phyloP scores from a whole-genome alignment of 2,329 filamentous ascomycete species.

The Fusarium aywerte region DNA sequence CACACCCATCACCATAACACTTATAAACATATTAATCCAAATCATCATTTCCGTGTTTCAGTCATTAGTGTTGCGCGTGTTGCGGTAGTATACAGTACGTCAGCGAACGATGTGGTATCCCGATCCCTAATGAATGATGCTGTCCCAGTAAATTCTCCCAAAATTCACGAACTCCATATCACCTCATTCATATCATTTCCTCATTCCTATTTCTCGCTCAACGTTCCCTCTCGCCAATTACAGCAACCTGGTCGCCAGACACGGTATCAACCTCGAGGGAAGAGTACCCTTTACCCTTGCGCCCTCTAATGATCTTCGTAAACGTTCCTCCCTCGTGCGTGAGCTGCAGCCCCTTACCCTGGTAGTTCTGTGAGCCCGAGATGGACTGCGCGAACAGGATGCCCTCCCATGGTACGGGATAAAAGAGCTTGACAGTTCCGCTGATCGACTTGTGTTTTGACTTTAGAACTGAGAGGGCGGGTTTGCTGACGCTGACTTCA shows the following conservation, averaged over 20 bases:
- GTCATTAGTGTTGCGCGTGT: not conserved
- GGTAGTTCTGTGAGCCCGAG: slow-evolving; percentile 54
- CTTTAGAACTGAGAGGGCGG: slow-evolving; percentile 51
- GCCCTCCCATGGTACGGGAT: slow-evolving; percentile 64
- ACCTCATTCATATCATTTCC: not conserved
- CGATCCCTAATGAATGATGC: slow-evolving; percentile 22
- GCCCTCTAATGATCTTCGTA: slow-evolving; percentile 50
- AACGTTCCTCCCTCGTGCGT: slow-evolving; percentile 48
- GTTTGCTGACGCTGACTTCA: slow-evolving; percentile 5
- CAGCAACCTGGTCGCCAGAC: slow-evolving; percentile 46
- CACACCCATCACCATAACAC: not conserved
- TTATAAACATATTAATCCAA: not conserved
- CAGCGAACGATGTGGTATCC: slow-evolving; percentile 30
- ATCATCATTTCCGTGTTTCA: not conserved
- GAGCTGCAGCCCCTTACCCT: slow-evolving; percentile 58
- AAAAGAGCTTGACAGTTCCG: slow-evolving; percentile 56
- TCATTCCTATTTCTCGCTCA: not conserved
- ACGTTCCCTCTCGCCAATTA: slow-evolving; percentile 40
- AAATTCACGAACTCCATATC: slow-evolving; percentile 17
- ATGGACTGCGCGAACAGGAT: slow-evolving; percentile 53
- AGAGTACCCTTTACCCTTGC: slow-evolving; percentile 56
- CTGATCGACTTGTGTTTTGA: slow-evolving; percentile 59
- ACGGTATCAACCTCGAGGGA: slow-evolving; percentile 48
- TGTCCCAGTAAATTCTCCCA: not conserved
- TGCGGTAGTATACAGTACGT: not conserved